Conservation (phyloP, 805 yeast species). For the Nakazawaea ambrosiae region DNA sequence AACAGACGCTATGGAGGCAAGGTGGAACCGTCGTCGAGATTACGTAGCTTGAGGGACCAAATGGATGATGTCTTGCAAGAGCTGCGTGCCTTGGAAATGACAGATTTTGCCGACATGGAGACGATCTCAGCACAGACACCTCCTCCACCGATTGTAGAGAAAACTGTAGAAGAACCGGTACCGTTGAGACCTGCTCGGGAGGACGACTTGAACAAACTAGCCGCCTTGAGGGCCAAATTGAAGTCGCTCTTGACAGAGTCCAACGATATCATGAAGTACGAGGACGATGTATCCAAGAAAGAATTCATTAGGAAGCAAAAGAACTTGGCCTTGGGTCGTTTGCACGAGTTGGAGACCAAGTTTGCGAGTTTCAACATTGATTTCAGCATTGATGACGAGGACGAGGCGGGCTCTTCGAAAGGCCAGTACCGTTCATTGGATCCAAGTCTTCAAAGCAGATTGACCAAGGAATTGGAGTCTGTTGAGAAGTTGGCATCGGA, state of each 20-base stretch:
- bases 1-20: slow-evolving; percentile 31
- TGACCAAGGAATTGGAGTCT: slow-evolving; percentile 32
- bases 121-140: background rate
- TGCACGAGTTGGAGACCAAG: slow-evolving; percentile 59
- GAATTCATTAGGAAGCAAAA: slow-evolving; percentile 56
- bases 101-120: slow-evolving; percentile 43
- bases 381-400: slow-evolving; percentile 27
- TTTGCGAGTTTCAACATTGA: slow-evolving; percentile 61
- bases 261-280: slow-evolving; percentile 66
- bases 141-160: background rate
- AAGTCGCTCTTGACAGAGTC: slow-evolving; percentile 65
- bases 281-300: slow-evolving; percentile 37
- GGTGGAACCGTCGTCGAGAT: slow-evolving; percentile 70
- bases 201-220: slow-evolving; percentile 51
- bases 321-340: slow-evolving; percentile 60
- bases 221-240: slow-evolving; percentile 47
- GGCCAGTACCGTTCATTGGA: slow-evolving; percentile 6
- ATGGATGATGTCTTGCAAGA: slow-evolving; percentile 82
- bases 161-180: slow-evolving; percentile 15
- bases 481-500: slow-evolving; percentile 33
- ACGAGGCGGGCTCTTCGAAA: slow-evolving; percentile 15
- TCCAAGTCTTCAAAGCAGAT: slow-evolving; percentile 18
- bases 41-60: slow-evolving; percentile 68
- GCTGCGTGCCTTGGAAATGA: slow-evolving; percentile 81
- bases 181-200: slow-evolving; percentile 34